Percentiles rank a stretch among this genome's conserved stretches.
These are phyloP conservation scores for Fusarium austroafricanum DNA, from an alignment of 2,329 filamentous ascomycete genomes.

Conservation along the genomic window DNA sequence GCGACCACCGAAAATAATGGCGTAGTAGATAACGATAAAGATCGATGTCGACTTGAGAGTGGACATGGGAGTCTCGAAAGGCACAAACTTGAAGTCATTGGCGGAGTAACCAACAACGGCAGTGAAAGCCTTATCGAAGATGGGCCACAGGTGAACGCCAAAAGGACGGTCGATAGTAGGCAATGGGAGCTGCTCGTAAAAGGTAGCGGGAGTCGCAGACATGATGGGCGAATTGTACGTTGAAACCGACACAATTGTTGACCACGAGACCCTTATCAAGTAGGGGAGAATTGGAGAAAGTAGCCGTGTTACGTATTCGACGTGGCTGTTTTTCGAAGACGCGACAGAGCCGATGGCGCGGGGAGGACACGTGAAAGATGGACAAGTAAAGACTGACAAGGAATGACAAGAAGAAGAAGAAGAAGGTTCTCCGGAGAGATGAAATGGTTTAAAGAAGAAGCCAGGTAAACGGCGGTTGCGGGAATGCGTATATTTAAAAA, in stretches of 20 bases:
- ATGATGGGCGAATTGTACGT: constrained; percentile 47
- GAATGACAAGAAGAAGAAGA: constrained; percentile 54
- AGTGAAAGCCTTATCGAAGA: constrained; percentile 90
- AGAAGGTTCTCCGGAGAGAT: constrained; percentile 45
- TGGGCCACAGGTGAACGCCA: constrained; percentile 90
- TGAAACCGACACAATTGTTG: constrained; percentile 22
- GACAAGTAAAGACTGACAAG: constrained; percentile 45
- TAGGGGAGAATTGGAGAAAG: constrained; percentile 10
- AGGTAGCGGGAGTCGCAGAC: constrained; percentile 55
- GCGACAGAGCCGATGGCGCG: constrained; percentile 40
- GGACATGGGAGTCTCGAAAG: constrained; percentile 87
- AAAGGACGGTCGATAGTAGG: constrained; percentile 93
- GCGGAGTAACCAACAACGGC: constrained; percentile 82
- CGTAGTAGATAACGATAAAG: constrained; percentile 89
- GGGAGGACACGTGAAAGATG: constrained; percentile 41
- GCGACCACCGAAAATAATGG: constrained; percentile 91
- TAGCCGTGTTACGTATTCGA: constrained; percentile 31
- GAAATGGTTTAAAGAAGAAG: constrained; percentile 30
- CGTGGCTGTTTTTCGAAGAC: constrained; percentile 39
- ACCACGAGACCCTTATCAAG: constrained; percentile 26
- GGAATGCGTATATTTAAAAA: constrained; percentile 42
- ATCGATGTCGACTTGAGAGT: constrained; percentile 85
- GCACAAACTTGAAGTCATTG: constrained; percentile 85
- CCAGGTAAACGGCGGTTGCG: constrained; percentile 38
- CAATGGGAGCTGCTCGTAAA: constrained; percentile 69